A percentile compares a stretch with the other conserved stretches of the same genome.
Evolutionary conservation across 2,329 filamentous ascomycete species (phyloP).

Genomic region (Aspergillus persii): DNA sequence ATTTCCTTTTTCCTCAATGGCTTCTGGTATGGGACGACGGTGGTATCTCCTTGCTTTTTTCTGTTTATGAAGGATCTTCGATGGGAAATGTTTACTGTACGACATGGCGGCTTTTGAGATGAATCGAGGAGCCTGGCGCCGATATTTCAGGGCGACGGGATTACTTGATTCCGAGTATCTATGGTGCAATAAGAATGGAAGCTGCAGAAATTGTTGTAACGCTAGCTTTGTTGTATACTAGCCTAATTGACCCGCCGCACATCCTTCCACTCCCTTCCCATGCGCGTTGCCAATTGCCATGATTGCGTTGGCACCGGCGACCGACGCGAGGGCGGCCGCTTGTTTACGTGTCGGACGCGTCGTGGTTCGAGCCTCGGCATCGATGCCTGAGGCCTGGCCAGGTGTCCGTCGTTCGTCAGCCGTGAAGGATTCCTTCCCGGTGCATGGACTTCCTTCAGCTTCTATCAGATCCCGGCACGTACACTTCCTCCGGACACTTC

Average conservation of each 20-base stretch:
- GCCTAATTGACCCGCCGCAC: not conserved
- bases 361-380: not conserved
- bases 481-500: too few relatives aligned
- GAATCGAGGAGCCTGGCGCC: conserved; percentile 25
- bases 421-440: not conserved
- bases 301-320: not conserved
- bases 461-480: too few relatives aligned
- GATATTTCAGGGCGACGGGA: conserved; percentile 15
- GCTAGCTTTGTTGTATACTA: conserved; percentile 1
- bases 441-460: not conserved
- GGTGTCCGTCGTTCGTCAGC: not conserved
- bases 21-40: conserved; percentile 34
- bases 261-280: not conserved
- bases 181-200: conserved; percentile 21
- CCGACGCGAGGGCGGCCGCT: not conserved
- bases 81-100: conserved; percentile 31
- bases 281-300: too few relatives aligned
- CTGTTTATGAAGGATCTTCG: conserved; percentile 30
- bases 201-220: conserved; percentile 11
- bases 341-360: not conserved
- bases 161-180: conserved; percentile 18
- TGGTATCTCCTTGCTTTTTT: conserved; percentile 31
- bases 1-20: conserved; percentile 32
- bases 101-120: conserved; percentile 22
- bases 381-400: not conserved